Conservation (phyloP, 345 rosid genomes). For the Trapa bicornis region DNA sequence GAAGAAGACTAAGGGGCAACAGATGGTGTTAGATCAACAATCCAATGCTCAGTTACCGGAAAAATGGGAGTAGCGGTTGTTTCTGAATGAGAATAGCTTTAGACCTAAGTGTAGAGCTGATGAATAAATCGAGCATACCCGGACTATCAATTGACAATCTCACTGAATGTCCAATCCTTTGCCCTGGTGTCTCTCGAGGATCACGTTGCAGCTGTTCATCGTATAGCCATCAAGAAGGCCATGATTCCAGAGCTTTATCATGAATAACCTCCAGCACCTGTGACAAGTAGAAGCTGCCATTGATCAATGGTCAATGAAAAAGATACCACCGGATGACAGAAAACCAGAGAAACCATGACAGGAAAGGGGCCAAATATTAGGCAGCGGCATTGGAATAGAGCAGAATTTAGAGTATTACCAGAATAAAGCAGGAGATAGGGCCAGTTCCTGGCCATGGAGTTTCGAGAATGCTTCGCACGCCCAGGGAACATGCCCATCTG, state of each 20-base stretch:
- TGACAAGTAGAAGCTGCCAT: not conserved
- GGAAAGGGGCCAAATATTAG: no score
- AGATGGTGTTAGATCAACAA: not conserved
- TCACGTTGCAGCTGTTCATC: slow-evolving; percentile 75
- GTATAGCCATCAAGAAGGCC: slow-evolving; percentile 78
- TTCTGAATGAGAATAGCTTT: not conserved
- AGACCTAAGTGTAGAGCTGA: not conserved
- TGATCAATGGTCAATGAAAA: not conserved
- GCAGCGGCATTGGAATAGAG: no score
- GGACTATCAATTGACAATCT: not conserved
- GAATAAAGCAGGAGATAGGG: slow-evolving; percentile 30
- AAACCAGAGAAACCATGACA: not conserved
- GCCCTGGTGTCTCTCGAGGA: slow-evolving; percentile 37
- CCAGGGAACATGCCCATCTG: slow-evolving; percentile 88
- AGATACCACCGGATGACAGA: not conserved
- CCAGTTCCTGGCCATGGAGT: slow-evolving; percentile 43
- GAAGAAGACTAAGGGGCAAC: not conserved
- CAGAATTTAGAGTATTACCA: slow-evolving; percentile 27
- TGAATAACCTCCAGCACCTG: slow-evolving; percentile 95
- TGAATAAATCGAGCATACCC: not conserved
- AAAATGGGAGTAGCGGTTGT: not conserved
- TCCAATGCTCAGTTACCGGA: not conserved
- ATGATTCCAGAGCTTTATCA: slow-evolving; percentile 96
- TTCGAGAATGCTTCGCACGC: slow-evolving; percentile 82
- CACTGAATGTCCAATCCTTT: slow-evolving; percentile 16